These are phyloP conservation scores for Neurospora africana DNA, from an alignment of 495 filamentous ascomycete genomes.

Conservation along the genomic window DNA sequence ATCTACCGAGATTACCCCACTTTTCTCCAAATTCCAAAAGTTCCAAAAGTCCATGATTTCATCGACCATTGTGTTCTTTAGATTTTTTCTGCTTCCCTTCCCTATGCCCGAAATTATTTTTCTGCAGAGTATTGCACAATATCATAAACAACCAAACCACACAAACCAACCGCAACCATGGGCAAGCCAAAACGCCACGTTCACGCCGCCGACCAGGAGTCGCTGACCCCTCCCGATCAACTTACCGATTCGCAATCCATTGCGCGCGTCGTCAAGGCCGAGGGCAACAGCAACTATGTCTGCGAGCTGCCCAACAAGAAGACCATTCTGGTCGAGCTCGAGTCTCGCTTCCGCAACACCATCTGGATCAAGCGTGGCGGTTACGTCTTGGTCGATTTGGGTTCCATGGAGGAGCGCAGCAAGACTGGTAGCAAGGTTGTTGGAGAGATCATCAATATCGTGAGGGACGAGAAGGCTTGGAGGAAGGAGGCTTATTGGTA, in stretches of 20 bases:
- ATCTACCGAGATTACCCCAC: background rate
- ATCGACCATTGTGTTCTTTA: background rate
- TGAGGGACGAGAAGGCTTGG: slow-evolving; percentile 85
- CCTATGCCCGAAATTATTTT: background rate
- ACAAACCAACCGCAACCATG: slow-evolving; percentile 37
- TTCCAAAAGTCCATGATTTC: background rate
- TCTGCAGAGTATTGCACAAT: background rate
- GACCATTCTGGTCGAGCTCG: slow-evolving; percentile 63
- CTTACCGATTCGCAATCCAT: slow-evolving; percentile 57
- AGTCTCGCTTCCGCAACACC: slow-evolving; percentile 70
- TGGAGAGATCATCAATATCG: slow-evolving; percentile 88
- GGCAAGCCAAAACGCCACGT: slow-evolving; percentile 64
- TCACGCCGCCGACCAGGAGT: slow-evolving; percentile 62
- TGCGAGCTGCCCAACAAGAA: slow-evolving; percentile 51
- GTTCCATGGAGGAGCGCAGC: slow-evolving; percentile 47
- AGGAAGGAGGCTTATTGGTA: slow-evolving; percentile 86
- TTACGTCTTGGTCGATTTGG: slow-evolving; percentile 73
- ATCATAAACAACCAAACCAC: background rate
- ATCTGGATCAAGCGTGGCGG: slow-evolving; percentile 85
- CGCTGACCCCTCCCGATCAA: slow-evolving; percentile 57
- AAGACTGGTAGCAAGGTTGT: slow-evolving; percentile 67
- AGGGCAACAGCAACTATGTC: slow-evolving; percentile 79
- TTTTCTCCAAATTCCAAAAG: background rate
- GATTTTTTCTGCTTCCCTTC: background rate
- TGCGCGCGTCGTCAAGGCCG: slow-evolving; percentile 63